Evolutionary conservation across 2,329 filamentous ascomycete genomes (phyloP).

Genomic region (Clarireedia homoeocarpa): DNA sequence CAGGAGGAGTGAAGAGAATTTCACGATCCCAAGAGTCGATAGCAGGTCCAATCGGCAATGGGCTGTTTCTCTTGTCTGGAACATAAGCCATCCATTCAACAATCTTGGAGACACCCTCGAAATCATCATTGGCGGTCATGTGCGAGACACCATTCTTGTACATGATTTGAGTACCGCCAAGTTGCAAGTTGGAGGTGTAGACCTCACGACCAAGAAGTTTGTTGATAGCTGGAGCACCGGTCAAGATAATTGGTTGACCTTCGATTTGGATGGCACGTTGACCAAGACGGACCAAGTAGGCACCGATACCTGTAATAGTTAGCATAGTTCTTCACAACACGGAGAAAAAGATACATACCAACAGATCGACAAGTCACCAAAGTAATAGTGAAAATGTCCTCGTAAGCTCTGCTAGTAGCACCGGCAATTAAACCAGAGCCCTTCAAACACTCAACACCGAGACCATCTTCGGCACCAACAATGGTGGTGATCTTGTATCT

Average conservation of each 20-base stretch:
- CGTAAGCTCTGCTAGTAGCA: constrained; percentile 93
- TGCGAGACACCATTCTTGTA: constrained; percentile 99
- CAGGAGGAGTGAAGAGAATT: constrained; percentile 69
- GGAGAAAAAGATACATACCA: constrained; percentile 43
- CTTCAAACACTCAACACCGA: constrained; percentile 94
- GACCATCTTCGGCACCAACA: constrained; percentile 85
- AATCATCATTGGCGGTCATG: constrained; percentile 96
- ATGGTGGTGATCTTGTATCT: constrained; percentile 92
- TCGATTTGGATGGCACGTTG: constrained; percentile 99
- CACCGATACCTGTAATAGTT: constrained; percentile 67
- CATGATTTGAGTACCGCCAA: constrained; percentile 99
- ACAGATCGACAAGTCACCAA: constrained; percentile 97
- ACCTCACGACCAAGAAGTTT: constrained; percentile 96
- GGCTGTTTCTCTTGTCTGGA: constrained; percentile 87
- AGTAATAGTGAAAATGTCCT: constrained; percentile 98
- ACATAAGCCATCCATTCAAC: constrained; percentile 98
- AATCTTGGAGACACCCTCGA: constrained; percentile 95
- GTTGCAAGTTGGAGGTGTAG: constrained; percentile 97
- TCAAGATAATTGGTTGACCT: constrained; percentile 97
- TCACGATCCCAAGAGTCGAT: constrained; percentile 90
- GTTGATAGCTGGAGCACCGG: constrained; percentile 94
- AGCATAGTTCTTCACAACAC: constrained; percentile 20
- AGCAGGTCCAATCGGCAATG: constrained; percentile 84
- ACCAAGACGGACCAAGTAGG: constrained; percentile 94
- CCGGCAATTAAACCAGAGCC: constrained; percentile 97